Evolutionary conservation across 176 grass and related monocot genomes (phyloP), one percentile per base, ranked within the genome.

Genomic region (Panicum miliaceum): DNA sequence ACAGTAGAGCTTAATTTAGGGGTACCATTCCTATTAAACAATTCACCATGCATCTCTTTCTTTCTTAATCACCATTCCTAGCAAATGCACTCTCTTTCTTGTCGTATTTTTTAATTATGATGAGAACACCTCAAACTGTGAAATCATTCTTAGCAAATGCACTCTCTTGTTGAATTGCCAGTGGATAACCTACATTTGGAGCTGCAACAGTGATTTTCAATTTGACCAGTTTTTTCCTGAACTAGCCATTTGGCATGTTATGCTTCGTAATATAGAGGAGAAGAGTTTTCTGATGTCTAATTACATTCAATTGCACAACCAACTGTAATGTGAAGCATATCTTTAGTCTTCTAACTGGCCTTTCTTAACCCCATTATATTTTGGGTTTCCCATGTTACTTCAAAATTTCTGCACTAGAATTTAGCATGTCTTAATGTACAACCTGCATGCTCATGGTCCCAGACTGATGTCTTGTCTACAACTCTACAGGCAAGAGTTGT

Each of bases 401-500:
- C 36, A 72, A 37, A 71, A 74, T 68, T 58, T n/a, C 57, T 12
- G 29, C 26, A 18, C 5, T 83, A 48, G 2, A 75, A 80, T 60
- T 64, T 71, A 71, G 54, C 18, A 78, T 50, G 66, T 71, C 54
- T 36, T 35, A 64, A 3, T 14, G 16, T 29, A 3, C 18, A 63
- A 41, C 25, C 45, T 29, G 10, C 47, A 66, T 18, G 7, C 38
- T 20, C 48, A 71, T 54, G 18, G 27, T 18, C 47, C 13, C 8
- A 56, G 35, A 82, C 20, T 79, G 46, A 75, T 68, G 15, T 45
- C 68, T 79, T 48, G 0, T 75, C 13, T 77, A 63, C 61, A 22
- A 82, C 52, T 69, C 6, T 89, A 76, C 68, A 98, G 96, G 87
- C 96, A 98, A 85, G 96, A 98, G 34, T 81, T 98, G 78, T 98